Conservation (phyloP, 768 basidiomycete genomes). For the Phlebiopsis flavidoalba region DNA sequence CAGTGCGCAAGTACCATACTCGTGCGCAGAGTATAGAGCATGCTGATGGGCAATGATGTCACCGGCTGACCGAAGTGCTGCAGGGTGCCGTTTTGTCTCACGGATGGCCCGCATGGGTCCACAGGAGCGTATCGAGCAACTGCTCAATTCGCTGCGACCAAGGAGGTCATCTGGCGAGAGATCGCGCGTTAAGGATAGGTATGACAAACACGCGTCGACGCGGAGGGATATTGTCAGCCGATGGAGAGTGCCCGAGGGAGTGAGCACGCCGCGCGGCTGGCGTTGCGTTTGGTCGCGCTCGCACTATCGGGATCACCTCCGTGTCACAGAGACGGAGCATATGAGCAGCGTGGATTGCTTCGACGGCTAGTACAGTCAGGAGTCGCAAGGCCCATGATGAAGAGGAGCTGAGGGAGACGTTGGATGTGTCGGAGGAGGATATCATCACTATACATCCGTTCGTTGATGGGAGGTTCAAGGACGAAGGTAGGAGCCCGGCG, state of each 20-base stretch:
- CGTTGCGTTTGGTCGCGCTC: conserved; percentile 40
- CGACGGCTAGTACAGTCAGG: conserved; percentile 42
- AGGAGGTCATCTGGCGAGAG: conserved; percentile 43
- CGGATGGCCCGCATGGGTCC: conserved; percentile 43
- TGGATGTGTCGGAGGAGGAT: conserved; percentile 19
- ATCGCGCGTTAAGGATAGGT: conserved; percentile 32
- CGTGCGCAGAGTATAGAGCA: conserved; percentile 42
- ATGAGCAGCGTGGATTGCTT: conserved; percentile 76
- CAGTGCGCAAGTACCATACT: conserved; percentile 81
- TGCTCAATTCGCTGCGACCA: conserved; percentile 40
- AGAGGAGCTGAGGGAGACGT: conserved; percentile 7
- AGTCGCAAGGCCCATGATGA: conserved; percentile 9
- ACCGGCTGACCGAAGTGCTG: neutral
- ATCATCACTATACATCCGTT: conserved; percentile 27
- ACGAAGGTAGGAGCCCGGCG: conserved; percentile 20
- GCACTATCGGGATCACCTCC: conserved; percentile 57
- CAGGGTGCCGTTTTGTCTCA: conserved; percentile 74
- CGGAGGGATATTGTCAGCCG: conserved; percentile 26
- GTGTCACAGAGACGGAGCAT: conserved; percentile 60
- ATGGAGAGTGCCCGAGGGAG: too few relatives aligned
- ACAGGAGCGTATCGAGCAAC: conserved; percentile 23
- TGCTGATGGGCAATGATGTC: neutral
- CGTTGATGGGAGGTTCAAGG: conserved; percentile 31
- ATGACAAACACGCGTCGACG: conserved; percentile 15
- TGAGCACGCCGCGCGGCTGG: conserved; percentile 36